These are phyloP conservation scores for Fraxinus greggii DNA, from an alignment of 305 asterid species.

Conservation along the genomic window DNA sequence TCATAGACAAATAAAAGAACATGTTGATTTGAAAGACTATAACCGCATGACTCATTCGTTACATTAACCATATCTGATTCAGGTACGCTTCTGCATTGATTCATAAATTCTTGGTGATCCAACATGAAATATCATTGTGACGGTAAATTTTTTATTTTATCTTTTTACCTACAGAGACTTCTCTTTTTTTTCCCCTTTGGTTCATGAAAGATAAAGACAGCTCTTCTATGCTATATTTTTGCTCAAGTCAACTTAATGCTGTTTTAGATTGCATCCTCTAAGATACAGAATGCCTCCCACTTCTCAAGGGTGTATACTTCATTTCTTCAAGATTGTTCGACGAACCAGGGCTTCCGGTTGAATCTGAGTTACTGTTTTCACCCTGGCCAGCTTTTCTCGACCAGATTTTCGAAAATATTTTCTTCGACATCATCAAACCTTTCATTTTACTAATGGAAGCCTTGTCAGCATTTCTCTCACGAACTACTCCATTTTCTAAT, in stretches of 20 bases:
- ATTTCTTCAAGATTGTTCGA: conserved; percentile 32
- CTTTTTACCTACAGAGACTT: too few relatives aligned
- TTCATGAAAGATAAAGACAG: not conserved
- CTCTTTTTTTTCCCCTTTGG: not conserved
- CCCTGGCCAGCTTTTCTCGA: conserved; percentile 28
- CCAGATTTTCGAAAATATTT: conserved; percentile 38
- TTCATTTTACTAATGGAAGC: conserved; percentile 28
- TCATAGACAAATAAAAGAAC: too few relatives aligned
- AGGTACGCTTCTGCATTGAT: too few relatives aligned
- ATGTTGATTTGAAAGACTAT: too few relatives aligned
- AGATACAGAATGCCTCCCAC: conserved; percentile 38
- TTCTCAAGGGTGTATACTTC: conserved; percentile 34
- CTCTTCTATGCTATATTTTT: conserved; percentile 2
- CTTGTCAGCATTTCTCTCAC: conserved; percentile 15
- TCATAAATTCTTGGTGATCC: too few relatives aligned
- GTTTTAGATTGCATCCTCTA: conserved; percentile 7
- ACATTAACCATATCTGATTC: too few relatives aligned
- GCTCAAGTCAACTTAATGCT: not conserved
- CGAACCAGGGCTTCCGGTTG: conserved; percentile 40
- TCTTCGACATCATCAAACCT: conserved; percentile 33
- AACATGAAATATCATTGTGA: too few relatives aligned
- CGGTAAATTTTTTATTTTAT: too few relatives aligned
- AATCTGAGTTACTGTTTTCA: conserved; percentile 42
- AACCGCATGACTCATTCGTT: too few relatives aligned
- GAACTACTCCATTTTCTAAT: conserved; percentile 22